phyloP scores from a whole-genome alignment of 2,329 filamentous ascomycete genomes.

The Pezizomycotina sp. region DNA sequence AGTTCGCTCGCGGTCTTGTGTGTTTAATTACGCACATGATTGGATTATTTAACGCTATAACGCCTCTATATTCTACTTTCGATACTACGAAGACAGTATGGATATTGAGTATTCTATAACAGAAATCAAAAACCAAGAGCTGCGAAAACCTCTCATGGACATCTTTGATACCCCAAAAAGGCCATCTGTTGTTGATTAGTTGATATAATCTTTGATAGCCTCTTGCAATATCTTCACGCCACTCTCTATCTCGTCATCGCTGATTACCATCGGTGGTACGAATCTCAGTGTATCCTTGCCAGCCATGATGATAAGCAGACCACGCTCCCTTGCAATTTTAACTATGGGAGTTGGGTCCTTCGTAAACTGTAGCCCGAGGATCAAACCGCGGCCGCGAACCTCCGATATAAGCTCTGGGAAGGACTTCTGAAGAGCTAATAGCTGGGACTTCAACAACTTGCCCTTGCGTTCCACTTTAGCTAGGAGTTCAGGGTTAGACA shows the following conservation, averaged over 20 bases:
- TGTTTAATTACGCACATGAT: too few relatives aligned
- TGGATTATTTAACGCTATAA: too few relatives aligned
- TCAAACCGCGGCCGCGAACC: slow-evolving; percentile 65
- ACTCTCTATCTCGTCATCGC: slow-evolving; percentile 60
- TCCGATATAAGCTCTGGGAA: slow-evolving; percentile 61
- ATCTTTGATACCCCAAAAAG: too few relatives aligned
- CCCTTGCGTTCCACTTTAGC: slow-evolving; percentile 52
- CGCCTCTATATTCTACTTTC: too few relatives aligned
- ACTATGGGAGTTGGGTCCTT: slow-evolving; percentile 58
- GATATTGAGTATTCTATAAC: too few relatives aligned
- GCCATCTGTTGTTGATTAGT: too few relatives aligned
- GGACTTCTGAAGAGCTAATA: slow-evolving; percentile 39
- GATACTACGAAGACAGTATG: too few relatives aligned
- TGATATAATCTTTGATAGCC: slow-evolving; percentile 40
- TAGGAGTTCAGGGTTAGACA: slow-evolving; percentile 56
- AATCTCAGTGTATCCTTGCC: slow-evolving; percentile 86
- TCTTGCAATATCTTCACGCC: slow-evolving; percentile 62
- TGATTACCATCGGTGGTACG: slow-evolving; percentile 71
- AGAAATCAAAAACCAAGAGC: too few relatives aligned
- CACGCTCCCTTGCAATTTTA: slow-evolving; percentile 71
- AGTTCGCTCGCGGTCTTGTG: too few relatives aligned
- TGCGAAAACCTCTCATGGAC: too few relatives aligned
- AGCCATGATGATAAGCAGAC: slow-evolving; percentile 77
- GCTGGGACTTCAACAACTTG: slow-evolving; percentile 41
- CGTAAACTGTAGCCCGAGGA: slow-evolving; percentile 70